phyloP scores from a whole-genome alignment of 768 basidiomycete species.

The Pisolithus albus region DNA sequence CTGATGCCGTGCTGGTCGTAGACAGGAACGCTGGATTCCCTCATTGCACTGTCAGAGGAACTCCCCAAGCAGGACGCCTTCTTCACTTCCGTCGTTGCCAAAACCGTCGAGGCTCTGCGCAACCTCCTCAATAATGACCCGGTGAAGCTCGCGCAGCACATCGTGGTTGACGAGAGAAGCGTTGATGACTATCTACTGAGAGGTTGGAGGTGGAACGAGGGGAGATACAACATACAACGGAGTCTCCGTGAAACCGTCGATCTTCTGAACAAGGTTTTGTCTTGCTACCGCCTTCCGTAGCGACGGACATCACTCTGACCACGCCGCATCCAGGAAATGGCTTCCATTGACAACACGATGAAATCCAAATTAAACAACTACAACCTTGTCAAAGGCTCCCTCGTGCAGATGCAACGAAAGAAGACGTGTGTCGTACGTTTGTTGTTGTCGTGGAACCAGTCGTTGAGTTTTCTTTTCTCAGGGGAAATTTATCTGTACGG shows the following conservation, averaged over 20 bases:
- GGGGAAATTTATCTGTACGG: conserved; percentile 91
- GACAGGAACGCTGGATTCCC: conserved; percentile 91
- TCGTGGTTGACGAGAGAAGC: conserved; percentile 70
- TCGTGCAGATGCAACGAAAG: conserved; percentile 91
- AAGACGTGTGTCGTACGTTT: conserved; percentile 54
- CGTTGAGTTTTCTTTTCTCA: conserved; percentile 25
- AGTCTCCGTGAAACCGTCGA: conserved; percentile 83
- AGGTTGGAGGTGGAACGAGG: conserved; percentile 90
- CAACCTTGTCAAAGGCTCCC: conserved; percentile 87
- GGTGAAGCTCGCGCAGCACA: conserved; percentile 63
- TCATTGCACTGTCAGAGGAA: conserved; percentile 85
- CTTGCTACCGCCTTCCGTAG: conserved; percentile 15
- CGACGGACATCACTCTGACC: conserved; percentile 15
- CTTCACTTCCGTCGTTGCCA: conserved; percentile 85
- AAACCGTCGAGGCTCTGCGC: conserved; percentile 89
- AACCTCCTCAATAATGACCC: conserved; percentile 87
- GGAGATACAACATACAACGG: conserved; percentile 80
- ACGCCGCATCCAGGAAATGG: conserved; percentile 66
- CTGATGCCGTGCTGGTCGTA: conserved; percentile 23
- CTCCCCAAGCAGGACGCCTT: conserved; percentile 85
- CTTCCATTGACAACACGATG: conserved; percentile 89
- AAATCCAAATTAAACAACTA: conserved; percentile 89
- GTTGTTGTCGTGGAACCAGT: conserved; percentile 3
- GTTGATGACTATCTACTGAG: conserved; percentile 75
- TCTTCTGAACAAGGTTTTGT: conserved; percentile 68